phyloP scores from a whole-genome alignment of 1,284 basidiomycete genomes.

The Coniophora puteana region DNA sequence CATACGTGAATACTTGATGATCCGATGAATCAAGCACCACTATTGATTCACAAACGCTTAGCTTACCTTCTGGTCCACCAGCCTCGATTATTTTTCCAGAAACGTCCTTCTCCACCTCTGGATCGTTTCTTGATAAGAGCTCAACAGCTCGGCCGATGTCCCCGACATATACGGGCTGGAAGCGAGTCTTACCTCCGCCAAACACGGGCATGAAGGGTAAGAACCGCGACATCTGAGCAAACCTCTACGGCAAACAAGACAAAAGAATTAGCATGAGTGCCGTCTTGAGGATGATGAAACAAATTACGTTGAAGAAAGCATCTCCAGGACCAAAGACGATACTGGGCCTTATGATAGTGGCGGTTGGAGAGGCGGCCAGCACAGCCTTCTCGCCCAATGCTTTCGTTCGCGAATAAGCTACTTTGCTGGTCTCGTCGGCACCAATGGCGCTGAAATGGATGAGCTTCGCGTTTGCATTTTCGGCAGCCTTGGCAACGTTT shows the following conservation, averaged over 20 bases:
- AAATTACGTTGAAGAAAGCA: constrained; percentile 60
- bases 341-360: constrained; percentile 65
- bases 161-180: constrained; percentile 69
- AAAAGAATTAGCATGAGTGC: constrained; percentile 9
- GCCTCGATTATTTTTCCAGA: constrained; percentile 63
- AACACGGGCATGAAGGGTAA: constrained; percentile 72
- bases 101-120: constrained; percentile 34
- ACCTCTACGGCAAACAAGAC: constrained; percentile 38
- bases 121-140: constrained; percentile 46
- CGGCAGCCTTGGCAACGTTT: constrained; percentile 53
- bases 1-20: constrained; percentile 56
- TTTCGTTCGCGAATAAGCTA: constrained; percentile 60
- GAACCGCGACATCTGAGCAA: constrained; percentile 52
- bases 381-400: constrained; percentile 57
- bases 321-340: constrained; percentile 73
- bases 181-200: constrained; percentile 58
- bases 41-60: background rate
- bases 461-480: constrained; percentile 45
- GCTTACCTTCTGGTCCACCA: constrained; percentile 62
- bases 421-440: constrained; percentile 42
- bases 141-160: constrained; percentile 62
- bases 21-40: constrained; percentile 2
- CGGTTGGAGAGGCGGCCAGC: constrained; percentile 40
- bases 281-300: no score
- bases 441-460: constrained; percentile 64